A percentile compares a stretch with the other conserved stretches of the same genome.
Evolutionary conservation across 306 rosid genomes (phyloP).

Genomic region (Sicyos edulis): DNA sequence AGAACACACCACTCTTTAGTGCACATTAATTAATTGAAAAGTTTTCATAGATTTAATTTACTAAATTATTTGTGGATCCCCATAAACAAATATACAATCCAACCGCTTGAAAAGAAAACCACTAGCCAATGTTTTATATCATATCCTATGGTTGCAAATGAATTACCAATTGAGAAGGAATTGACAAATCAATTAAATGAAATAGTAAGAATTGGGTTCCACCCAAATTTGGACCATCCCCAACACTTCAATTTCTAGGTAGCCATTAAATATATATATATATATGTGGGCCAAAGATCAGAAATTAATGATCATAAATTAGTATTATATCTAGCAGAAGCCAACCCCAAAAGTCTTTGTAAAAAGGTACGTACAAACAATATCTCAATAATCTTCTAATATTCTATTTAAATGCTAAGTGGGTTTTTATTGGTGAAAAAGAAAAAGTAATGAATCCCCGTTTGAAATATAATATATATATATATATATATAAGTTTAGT

Average conservation of each 20-base stretch:
- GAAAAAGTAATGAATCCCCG: not conserved
- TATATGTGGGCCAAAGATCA: not conserved
- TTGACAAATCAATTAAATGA: constrained; percentile 13
- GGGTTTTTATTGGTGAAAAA: not conserved
- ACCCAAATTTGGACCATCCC: constrained; percentile 14
- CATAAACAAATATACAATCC: not conserved
- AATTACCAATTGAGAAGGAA: constrained; percentile 11
- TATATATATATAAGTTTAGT: too few species aligned
- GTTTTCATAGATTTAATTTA: not conserved
- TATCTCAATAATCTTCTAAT: not conserved
- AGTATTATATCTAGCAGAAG: not conserved
- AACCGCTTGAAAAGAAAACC: not conserved
- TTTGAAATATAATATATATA: not conserved
- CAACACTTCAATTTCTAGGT: not conserved
- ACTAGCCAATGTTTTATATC: not conserved
- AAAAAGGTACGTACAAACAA: not conserved
- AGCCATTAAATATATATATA: constrained; percentile 1
- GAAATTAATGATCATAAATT: not conserved
- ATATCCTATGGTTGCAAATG: not conserved
- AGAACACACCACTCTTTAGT: not conserved
- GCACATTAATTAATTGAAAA: not conserved
- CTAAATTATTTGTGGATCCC: constrained; percentile 10
- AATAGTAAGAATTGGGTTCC: constrained; percentile 13
- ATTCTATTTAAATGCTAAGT: not conserved
- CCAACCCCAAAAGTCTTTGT: not conserved